Base-by-base conservation (phyloP, 768 basidiomycete genomes). In the Kwoniella heveanensis region DNA sequence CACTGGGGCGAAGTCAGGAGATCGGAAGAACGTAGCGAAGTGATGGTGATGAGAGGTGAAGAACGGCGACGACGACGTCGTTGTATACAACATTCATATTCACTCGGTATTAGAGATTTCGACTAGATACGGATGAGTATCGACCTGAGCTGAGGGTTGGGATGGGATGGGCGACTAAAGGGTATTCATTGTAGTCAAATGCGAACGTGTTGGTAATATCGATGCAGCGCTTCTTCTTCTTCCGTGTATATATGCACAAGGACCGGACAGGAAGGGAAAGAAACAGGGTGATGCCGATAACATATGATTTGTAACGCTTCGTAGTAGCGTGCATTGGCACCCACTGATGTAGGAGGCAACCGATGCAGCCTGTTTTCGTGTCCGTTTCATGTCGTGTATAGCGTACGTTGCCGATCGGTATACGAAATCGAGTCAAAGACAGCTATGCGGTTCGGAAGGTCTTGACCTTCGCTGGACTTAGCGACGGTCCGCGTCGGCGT, bases 401-500 rank as follows among this genome's bases (percentile, higher is more conserved):
- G 32, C 32, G 13, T 36, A 7, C 32, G 32, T 7, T 36, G 32
- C 32, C 6, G 13, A 13, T 36, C 13, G 32, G 6, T 36, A 7
- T 36, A 7, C 32, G 32, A 13, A 7, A 36, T 36, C 32, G 32
- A 7, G 13, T 36, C 32, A n/a, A n/a, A n/a, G n/a, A n/a, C n/a
- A n/a, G n/a, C n/a, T n/a, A n/a, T n/a, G 5, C 32, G 32, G 32
- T 32, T 44, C 39, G 39, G 39, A 44, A 36, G 13, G 13, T 36
- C 32, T 6, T 36, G 32, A 7, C 13, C 32, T 13, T 13, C 13
- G 3, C 17, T 44, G 26, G 44, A 36, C 1, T 60, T 44, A 65
- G 24, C 63, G 61, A 21, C 67, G 66, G 26, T 62, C 63, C 5
- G 73, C 21, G 29, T 62, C 65, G 52, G 57, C 60, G 53, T 73